Evolutionary conservation across 108 stramenopile genomes (phyloP), one percentile per base, ranked within the genome.

Genomic region (Nitzschia palea): DNA sequence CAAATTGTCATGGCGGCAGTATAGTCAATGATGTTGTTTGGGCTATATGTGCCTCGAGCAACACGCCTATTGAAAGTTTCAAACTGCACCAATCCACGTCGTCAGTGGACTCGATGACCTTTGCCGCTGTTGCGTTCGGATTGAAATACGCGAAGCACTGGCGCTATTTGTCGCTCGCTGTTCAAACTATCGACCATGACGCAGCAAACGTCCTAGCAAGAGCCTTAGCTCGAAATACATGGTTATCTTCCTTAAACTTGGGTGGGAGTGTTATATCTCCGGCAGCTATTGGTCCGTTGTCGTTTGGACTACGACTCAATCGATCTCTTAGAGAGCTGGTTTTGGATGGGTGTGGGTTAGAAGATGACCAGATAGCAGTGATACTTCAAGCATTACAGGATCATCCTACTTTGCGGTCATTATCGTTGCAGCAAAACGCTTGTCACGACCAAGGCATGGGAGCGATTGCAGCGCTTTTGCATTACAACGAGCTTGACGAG

Each of bases 301-400:
- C 58, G 8, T 76, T 76, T 62, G 74, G 65, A 14, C 40, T 76
- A 32, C 58, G 74, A 17, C 43, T 76, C 53, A 76, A 76, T 44
- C 40, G 55, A 22, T 55, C 67, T 4, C 29, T 76, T 6, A 45
- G 50, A 32, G 35, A 27, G 8, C 18, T 76, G 6, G 15, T 31
- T 28, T 34, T 76, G 23, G 62, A 76, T 63, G 37, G 44, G 4
- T 76, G 74, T 34, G 10, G 31, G 3, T 26, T 76, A 15, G 47
- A 55, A 4, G 74, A 76, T 47, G 37, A 44, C 20, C 30, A 76
- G 12, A 22, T 76, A 17, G 44, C 33, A n/a, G 26, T 9, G 27
- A 48, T 68, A 25, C 54, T 62, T 33, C 40, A 3, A 32, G 48
- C 59, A 22, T 44, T 76, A 22, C 44, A 51, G 30, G 53, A 66